These are phyloP conservation scores for Diaporthe sp. DNA, from an alignment of 2,329 filamentous ascomycete species.

Conservation along the genomic window DNA sequence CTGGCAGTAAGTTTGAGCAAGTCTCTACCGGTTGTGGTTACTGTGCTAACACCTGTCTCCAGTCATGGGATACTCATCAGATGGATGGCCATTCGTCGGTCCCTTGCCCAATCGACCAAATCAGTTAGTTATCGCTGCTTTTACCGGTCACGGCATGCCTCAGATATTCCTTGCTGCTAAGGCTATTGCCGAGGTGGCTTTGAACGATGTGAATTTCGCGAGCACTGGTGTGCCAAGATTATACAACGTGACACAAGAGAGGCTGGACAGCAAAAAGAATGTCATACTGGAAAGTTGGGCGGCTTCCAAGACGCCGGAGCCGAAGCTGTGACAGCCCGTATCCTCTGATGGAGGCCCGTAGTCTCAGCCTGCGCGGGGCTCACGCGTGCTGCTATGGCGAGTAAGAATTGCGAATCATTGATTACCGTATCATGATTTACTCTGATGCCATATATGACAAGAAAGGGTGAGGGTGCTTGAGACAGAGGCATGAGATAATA, in stretches of 20 bases:
- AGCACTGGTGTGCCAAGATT: slow-evolving; percentile 54
- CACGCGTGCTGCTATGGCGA: too few relatives aligned
- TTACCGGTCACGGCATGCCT: slow-evolving; percentile 66
- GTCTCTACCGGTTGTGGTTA: fast-evolving
- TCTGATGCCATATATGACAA: too few relatives aligned
- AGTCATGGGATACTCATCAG: slow-evolving; percentile 59
- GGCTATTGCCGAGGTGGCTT: slow-evolving; percentile 57
- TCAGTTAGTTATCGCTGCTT: slow-evolving; percentile 62
- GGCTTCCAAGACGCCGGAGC: slow-evolving; percentile 15
- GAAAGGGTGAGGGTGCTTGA: too few relatives aligned
- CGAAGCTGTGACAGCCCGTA: background rate
- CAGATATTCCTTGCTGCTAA: slow-evolving; percentile 57
- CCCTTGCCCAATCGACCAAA: slow-evolving; percentile 54
- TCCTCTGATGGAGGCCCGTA: too few relatives aligned
- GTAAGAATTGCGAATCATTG: background rate
- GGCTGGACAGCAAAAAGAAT: slow-evolving; percentile 45
- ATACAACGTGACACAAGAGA: slow-evolving; percentile 51
- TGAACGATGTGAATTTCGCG: slow-evolving; percentile 48
- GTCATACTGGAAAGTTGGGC: slow-evolving; percentile 37
- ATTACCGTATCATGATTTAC: background rate
- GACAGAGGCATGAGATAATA: too few relatives aligned
- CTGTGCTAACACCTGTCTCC: background rate
- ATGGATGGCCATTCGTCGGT: slow-evolving; percentile 60
- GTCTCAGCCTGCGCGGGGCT: too few relatives aligned
- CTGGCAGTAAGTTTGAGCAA: slow-evolving; percentile 50